phyloP scores from a whole-genome alignment of 2,329 filamentous ascomycete species.

The Ophiosphaerella herpotricha region DNA sequence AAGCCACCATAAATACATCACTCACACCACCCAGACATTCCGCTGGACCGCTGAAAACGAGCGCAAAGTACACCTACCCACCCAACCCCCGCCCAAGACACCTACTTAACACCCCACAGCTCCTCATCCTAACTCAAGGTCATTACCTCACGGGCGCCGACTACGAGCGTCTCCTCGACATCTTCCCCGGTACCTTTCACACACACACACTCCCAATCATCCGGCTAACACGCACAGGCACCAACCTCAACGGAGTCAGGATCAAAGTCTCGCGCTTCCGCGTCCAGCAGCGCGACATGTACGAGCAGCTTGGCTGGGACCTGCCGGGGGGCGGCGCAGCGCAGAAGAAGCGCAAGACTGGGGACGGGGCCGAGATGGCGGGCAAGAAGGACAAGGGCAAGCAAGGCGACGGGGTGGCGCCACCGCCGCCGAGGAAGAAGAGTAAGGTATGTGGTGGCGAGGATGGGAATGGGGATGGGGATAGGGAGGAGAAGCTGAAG shows the following conservation, averaged over 20 bases:
- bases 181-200: constrained; percentile 14
- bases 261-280: constrained; percentile 6
- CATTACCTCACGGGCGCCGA: constrained; percentile 19
- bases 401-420: not conserved
- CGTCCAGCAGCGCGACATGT: constrained; percentile 15
- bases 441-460: constrained; percentile 12
- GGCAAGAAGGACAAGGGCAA: not conserved
- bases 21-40: constrained; percentile 5
- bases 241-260: constrained; percentile 22
- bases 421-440: not conserved
- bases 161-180: constrained; percentile 14
- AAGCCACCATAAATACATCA: not conserved
- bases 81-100: not conserved
- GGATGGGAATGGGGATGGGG: not conserved
- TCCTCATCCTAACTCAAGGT: constrained; percentile 24
- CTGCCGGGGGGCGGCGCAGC: constrained; percentile 15
- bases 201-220: not conserved
- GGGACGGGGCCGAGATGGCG: not conserved
- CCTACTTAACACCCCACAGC: constrained; percentile 11
- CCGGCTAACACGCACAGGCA: constrained; percentile 7
- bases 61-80: constrained; percentile 8
- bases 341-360: constrained; percentile 9
- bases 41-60: constrained; percentile 19
- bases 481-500: not conserved
- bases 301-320: constrained; percentile 17